Conservation (phyloP, 106 monocot species). For the Vanilla planifolia region DNA sequence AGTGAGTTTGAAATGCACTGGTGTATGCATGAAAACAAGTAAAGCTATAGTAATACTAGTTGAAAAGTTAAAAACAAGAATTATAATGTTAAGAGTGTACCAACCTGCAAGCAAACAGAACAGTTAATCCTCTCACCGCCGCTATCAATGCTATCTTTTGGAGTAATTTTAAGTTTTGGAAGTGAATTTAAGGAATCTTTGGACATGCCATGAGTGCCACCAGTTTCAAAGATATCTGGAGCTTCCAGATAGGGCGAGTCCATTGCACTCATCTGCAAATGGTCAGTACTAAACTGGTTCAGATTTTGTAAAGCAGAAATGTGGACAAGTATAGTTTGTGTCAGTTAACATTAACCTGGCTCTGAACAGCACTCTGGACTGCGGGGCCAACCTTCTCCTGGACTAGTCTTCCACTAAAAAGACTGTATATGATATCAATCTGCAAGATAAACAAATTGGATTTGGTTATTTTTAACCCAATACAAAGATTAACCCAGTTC, state of each 20-base stretch:
- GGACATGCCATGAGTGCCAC: constrained; percentile 42
- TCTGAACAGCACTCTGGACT: constrained; percentile 74
- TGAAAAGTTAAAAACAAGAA: too few relatives aligned
- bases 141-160: constrained; percentile 31
- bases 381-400: constrained; percentile 80
- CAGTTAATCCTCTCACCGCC: constrained; percentile 50
- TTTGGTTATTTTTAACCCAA: too few relatives aligned
- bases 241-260: constrained; percentile 38
- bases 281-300: not conserved
- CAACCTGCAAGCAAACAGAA: constrained; percentile 67
- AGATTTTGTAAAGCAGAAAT: too few relatives aligned
- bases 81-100: too few relatives aligned
- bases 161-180: constrained; percentile 43
- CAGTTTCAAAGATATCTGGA: constrained; percentile 63
- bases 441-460: constrained; percentile 17
- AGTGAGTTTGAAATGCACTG: too few relatives aligned
- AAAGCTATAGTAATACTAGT: too few relatives aligned
- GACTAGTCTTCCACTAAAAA: constrained; percentile 66
- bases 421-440: constrained; percentile 70
- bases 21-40: too few relatives aligned
- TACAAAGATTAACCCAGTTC: too few relatives aligned
- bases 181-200: constrained; percentile 48
- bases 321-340: too few relatives aligned
- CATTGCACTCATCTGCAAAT: constrained; percentile 67
- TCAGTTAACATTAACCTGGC: constrained; percentile 40